Evolutionary conservation across 2,329 filamentous ascomycete species (phyloP).

Genomic region (Mycosphaerella arachidis): DNA sequence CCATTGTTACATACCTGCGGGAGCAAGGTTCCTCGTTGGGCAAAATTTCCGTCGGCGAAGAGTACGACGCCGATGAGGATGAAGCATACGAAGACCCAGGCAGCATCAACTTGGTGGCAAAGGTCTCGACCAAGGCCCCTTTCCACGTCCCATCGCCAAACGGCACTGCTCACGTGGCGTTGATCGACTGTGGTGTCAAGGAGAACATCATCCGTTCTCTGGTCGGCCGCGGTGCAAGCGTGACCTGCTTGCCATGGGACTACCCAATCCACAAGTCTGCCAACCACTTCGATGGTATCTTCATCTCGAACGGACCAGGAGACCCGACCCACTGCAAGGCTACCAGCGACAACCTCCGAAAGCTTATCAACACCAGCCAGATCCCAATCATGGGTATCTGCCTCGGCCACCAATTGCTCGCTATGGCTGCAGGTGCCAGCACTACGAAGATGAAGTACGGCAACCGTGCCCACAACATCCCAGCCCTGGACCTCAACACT

Average conservation of each 20-base stretch:
- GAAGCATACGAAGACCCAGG: slow-evolving; percentile 93
- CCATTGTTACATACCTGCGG: slow-evolving; percentile 90
- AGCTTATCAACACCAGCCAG: slow-evolving; percentile 85
- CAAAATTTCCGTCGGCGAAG: slow-evolving; percentile 89
- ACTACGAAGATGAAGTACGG: slow-evolving; percentile 99
- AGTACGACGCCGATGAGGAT: slow-evolving; percentile 97
- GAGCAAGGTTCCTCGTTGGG: slow-evolving; percentile 96
- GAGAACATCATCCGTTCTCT: slow-evolving; percentile 98
- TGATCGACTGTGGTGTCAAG: slow-evolving; percentile 98
- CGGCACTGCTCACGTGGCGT: slow-evolving; percentile 82
- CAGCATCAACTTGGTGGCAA: slow-evolving; percentile 93
- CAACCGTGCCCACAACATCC: slow-evolving; percentile 98
- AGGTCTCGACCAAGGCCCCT: slow-evolving; percentile 95
- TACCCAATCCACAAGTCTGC: slow-evolving; percentile 98
- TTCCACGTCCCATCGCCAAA: slow-evolving; percentile 86
- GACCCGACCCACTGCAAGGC: slow-evolving; percentile 95
- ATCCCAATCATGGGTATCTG: slow-evolving; percentile 97
- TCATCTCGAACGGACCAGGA: slow-evolving; percentile 98
- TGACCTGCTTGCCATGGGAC: slow-evolving; percentile 93
- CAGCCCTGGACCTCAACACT: slow-evolving; percentile 86
- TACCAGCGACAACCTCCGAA: slow-evolving; percentile 86
- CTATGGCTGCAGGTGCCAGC: slow-evolving; percentile 77
- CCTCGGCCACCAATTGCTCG: slow-evolving; percentile 92
- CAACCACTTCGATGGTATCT: slow-evolving; percentile 95
- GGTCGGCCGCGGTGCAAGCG: slow-evolving; percentile 83